Conservation (phyloP, 2,329 filamentous ascomycete species). For the Fusarium virguliforme region DNA sequence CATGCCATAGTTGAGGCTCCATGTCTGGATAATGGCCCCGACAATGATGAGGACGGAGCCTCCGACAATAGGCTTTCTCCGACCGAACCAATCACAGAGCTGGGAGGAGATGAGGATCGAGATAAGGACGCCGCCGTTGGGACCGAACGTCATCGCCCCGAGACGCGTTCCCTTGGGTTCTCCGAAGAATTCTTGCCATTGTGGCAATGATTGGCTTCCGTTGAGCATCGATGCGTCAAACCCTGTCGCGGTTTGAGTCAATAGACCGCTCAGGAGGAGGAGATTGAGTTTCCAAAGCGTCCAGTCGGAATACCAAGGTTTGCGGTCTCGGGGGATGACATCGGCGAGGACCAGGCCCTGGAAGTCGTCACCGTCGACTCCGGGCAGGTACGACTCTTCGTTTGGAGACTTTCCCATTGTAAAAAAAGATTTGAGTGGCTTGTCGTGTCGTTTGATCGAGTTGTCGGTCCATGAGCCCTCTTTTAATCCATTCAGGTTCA, state of each 20-base stretch:
- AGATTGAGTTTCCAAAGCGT: slow-evolving; percentile 54
- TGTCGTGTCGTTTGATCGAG: slow-evolving; percentile 3
- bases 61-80: slow-evolving; percentile 49
- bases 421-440: neutral
- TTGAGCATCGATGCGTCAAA: slow-evolving; percentile 53
- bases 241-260: slow-evolving; percentile 54
- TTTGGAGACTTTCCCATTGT: slow-evolving; percentile 29
- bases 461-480: slow-evolving; percentile 17
- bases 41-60: slow-evolving; percentile 52
- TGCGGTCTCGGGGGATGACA: slow-evolving; percentile 44
- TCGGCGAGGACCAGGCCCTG: slow-evolving; percentile 48
- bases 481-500: slow-evolving; percentile 33
- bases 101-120: slow-evolving; percentile 49
- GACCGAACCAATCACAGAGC: slow-evolving; percentile 51
- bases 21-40: slow-evolving; percentile 51
- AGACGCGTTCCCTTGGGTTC: slow-evolving; percentile 51
- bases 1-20: slow-evolving; percentile 53
- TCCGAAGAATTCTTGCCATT: slow-evolving; percentile 53
- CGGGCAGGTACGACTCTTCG: slow-evolving; percentile 33
- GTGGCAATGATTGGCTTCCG: slow-evolving; percentile 53
- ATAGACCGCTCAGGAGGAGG: slow-evolving; percentile 52
- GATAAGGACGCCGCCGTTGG: slow-evolving; percentile 47
- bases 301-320: slow-evolving; percentile 45
- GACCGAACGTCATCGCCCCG: slow-evolving; percentile 52
- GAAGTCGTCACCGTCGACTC: slow-evolving; percentile 39